A percentile compares a stretch with the other conserved stretches of the same genome.
Conservation (phyloP, 805 yeast genomes). For the Hanseniaspora singularis region DNA sequence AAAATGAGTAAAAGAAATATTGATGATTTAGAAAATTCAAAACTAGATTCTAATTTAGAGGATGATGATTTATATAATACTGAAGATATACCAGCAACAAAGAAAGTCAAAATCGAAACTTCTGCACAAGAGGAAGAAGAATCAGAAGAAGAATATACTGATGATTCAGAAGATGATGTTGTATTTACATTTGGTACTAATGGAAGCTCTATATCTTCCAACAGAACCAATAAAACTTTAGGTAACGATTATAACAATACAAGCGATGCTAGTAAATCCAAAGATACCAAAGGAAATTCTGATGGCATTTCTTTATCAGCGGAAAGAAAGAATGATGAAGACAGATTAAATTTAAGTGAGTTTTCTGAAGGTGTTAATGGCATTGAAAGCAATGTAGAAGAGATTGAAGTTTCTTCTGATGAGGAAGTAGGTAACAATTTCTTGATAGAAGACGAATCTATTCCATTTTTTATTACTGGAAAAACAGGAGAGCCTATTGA, state of each 20-base stretch:
- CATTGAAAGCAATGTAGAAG: slow-evolving; percentile 5
- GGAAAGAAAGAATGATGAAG: not conserved
- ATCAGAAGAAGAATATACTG: slow-evolving; percentile 9
- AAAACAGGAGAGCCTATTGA: slow-evolving; percentile 24
- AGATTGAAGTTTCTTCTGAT: slow-evolving; percentile 1
- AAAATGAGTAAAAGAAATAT: slow-evolving; percentile 2
- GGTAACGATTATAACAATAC: too few relatives aligned
- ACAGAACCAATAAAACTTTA: not conserved
- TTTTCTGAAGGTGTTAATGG: too few relatives aligned
- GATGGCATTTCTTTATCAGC: not conserved
- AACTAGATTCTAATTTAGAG: not conserved
- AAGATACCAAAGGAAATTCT: too few relatives aligned
- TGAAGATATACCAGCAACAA: not conserved
- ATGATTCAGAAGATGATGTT: slow-evolving; percentile 14
- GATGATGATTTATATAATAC: slow-evolving; percentile 11
- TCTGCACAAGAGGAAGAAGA: not conserved
- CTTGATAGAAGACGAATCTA: slow-evolving; percentile 13
- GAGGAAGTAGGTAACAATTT: slow-evolving; percentile 8
- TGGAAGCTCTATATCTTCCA: slow-evolving; percentile 7
- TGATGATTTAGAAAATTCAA: not conserved
- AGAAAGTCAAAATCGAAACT: slow-evolving; percentile 5
- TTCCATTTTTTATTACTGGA: slow-evolving; percentile 12
- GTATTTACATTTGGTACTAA: slow-evolving; percentile 12
- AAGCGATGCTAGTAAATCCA: too few relatives aligned
- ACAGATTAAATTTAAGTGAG: too few relatives aligned